phyloP scores from a whole-genome alignment of 2,329 filamentous ascomycete species.

The Fusarium dlaminii region DNA sequence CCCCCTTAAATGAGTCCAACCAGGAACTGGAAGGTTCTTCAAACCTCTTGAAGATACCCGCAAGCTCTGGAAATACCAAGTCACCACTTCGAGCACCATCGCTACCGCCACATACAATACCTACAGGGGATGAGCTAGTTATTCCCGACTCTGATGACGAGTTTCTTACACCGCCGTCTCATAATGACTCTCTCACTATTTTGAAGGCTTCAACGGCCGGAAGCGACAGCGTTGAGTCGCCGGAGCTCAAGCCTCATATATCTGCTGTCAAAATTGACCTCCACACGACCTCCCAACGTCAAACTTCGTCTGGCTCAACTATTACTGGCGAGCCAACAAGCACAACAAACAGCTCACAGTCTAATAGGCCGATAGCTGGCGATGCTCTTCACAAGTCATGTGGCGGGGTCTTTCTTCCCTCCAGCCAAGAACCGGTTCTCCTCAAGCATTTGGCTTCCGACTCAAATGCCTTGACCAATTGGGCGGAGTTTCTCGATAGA shows the following conservation, averaged over 20 bases:
- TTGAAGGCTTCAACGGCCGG: slow-evolving; percentile 1
- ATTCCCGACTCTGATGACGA: slow-evolving; percentile 69
- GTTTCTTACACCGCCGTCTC: slow-evolving; percentile 51
- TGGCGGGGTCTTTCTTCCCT: background rate
- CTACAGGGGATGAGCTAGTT: slow-evolving; percentile 47
- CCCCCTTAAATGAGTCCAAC: background rate
- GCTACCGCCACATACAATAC: background rate
- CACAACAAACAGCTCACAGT: slow-evolving; percentile 13
- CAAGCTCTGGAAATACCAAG: slow-evolving; percentile 5
- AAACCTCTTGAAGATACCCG: slow-evolving; percentile 9
- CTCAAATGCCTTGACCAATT: slow-evolving; percentile 47
- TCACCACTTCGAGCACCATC: background rate
- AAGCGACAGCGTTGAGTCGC: background rate
- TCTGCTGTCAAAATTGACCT: background rate
- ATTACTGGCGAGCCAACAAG: background rate
- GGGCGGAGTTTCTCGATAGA: slow-evolving; percentile 51
- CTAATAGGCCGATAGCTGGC: slow-evolving; percentile 1
- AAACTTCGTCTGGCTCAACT: slow-evolving; percentile 20
- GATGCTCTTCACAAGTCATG: background rate
- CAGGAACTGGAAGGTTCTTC: slow-evolving; percentile 8
- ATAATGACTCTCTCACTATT: slow-evolving; percentile 29
- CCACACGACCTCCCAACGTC: slow-evolving; percentile 19
- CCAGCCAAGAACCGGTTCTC: slow-evolving; percentile 26
- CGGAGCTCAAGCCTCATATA: background rate
- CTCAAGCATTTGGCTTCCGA: slow-evolving; percentile 46